Percentiles rank a stretch among this genome's conserved stretches.
Evolutionary conservation across 805 yeast species (phyloP).

Genomic region (Clavispora vitiphila): DNA sequence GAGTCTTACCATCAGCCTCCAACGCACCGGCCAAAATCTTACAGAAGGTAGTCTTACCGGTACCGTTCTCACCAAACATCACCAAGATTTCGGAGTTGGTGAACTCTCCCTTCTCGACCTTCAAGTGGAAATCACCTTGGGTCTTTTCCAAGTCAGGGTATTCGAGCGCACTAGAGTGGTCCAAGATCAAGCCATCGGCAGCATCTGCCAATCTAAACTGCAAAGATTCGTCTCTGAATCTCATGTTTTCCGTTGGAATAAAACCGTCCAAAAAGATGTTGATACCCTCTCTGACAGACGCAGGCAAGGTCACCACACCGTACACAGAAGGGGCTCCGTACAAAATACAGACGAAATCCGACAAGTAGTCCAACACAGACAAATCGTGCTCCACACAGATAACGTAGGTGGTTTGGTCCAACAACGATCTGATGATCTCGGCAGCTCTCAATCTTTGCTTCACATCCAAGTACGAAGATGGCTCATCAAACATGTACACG

Average conservation of each 20-base stretch:
- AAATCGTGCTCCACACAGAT: constrained; percentile 98
- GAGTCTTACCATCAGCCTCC: constrained; percentile 74
- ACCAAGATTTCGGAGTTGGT: constrained; percentile 95
- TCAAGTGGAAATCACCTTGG: constrained; percentile 91
- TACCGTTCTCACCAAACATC: constrained; percentile 99
- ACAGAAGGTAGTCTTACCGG: constrained; percentile 98
- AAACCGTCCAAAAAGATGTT: constrained; percentile 98
- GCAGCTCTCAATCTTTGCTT: constrained; percentile 99
- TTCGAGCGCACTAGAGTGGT: constrained; percentile 69
- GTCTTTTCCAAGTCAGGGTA: constrained; percentile 87
- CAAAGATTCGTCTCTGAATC: constrained; percentile 93
- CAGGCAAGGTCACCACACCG: constrained; percentile 96
- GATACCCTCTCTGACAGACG: constrained; percentile 98
- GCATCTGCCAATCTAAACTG: constrained; percentile 93
- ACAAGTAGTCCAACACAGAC: constrained; percentile 93
- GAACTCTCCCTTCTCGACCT: constrained; percentile 81
- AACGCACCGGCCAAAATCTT: constrained; percentile 90
- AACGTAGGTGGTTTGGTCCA: constrained; percentile 73
- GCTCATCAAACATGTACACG: constrained; percentile 99
- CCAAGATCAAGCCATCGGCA: constrained; percentile 66
- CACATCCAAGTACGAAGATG: constrained; percentile 96
- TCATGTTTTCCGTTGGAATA: constrained; percentile 92
- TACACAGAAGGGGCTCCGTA: constrained; percentile 98
- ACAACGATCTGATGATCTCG: constrained; percentile 79
- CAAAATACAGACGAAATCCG: constrained; percentile 93